phyloP scores from a whole-genome alignment of 768 basidiomycete species.

The Panus rudis region DNA sequence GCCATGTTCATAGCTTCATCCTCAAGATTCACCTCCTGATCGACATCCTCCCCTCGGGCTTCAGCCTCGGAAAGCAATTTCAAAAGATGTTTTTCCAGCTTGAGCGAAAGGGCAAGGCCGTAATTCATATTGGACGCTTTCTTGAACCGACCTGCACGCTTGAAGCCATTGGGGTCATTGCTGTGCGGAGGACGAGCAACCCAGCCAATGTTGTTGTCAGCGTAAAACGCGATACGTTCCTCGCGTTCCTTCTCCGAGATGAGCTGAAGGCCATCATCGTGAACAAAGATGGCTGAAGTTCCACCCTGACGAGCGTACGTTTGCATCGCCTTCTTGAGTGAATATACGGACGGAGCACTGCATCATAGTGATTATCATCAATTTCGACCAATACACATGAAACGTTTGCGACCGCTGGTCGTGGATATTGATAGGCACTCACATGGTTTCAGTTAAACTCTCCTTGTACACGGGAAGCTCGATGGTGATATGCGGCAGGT shows the following conservation, averaged over 20 bases:
- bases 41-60: constrained; percentile 28
- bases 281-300: constrained; percentile 69
- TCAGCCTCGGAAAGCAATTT: constrained; percentile 36
- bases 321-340: constrained; percentile 80
- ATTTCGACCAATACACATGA: background rate
- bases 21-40: constrained; percentile 48
- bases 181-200: constrained; percentile 75
- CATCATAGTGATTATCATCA: constrained; percentile 1
- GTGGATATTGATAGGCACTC: constrained; percentile 22
- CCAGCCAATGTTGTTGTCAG: constrained; percentile 73
- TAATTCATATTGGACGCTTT: constrained; percentile 94
- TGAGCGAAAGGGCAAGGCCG: constrained; percentile 57
- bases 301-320: constrained; percentile 86
- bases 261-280: constrained; percentile 79
- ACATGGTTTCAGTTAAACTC: constrained; percentile 77
- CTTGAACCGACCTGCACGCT: constrained; percentile 86
- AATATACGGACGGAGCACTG: constrained; percentile 70
- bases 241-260: constrained; percentile 54
- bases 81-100: constrained; percentile 44
- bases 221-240: constrained; percentile 66
- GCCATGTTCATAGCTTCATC: constrained; percentile 69
- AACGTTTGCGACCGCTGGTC: background rate
- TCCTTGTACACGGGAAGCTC: constrained; percentile 90
- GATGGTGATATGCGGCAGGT: constrained; percentile 71
- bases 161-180: constrained; percentile 53